These are phyloP conservation scores for Holtermannia corniformis DNA, from an alignment of 768 basidiomycete genomes.

Conservation along the genomic window DNA sequence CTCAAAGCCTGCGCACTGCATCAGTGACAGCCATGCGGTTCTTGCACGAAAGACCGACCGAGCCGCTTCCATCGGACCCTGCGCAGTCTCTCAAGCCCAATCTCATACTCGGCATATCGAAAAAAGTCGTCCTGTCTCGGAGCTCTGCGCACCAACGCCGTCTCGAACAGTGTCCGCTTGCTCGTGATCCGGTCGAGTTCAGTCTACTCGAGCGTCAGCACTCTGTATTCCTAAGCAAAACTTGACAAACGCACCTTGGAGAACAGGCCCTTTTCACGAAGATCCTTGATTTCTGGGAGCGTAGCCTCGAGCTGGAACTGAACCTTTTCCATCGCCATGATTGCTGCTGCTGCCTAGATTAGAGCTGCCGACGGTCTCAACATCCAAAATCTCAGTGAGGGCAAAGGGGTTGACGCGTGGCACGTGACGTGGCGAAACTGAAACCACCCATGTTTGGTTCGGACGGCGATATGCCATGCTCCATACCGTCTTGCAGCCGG, in stretches of 20 bases:
- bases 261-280: slow-evolving; percentile 75
- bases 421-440: too few relatives aligned
- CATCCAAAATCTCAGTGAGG: not conserved
- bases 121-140: slow-evolving; percentile 80
- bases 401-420: not conserved
- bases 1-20: slow-evolving; percentile 22
- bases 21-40: too few relatives aligned
- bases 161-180: slow-evolving; percentile 74
- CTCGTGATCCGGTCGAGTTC: slow-evolving; percentile 79
- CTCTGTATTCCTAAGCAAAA: not conserved
- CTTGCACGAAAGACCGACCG: slow-evolving; percentile 53
- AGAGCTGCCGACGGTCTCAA: too few relatives aligned
- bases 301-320: slow-evolving; percentile 94
- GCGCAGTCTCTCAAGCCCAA: slow-evolving; percentile 70
- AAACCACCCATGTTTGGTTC: not conserved
- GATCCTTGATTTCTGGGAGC: slow-evolving; percentile 90
- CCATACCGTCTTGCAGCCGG: too few relatives aligned
- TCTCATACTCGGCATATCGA: slow-evolving; percentile 86
- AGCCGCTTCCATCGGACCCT: slow-evolving; percentile 63
- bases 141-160: slow-evolving; percentile 67
- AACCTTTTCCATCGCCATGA: slow-evolving; percentile 69
- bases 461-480: too few relatives aligned
- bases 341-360: not conserved
- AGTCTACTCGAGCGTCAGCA: slow-evolving; percentile 43
- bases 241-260: slow-evolving; percentile 51